Base-by-base conservation (phyloP, 2,329 filamentous ascomycete genomes). In the Colletotrichum scovillei region DNA sequence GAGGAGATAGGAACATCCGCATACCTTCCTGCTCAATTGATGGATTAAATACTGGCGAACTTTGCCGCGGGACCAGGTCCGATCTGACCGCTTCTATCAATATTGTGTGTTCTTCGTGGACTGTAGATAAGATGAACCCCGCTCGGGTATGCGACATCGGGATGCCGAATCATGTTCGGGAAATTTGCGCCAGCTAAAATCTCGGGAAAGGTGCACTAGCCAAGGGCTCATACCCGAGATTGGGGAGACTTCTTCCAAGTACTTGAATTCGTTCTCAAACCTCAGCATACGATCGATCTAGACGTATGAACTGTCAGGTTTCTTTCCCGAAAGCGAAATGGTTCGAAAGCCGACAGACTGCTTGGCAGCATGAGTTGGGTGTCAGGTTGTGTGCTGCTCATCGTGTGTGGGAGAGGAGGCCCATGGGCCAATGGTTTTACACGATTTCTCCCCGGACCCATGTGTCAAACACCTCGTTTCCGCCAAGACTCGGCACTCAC, bases 91-190 rank as follows among this genome's bases (percentile, higher is more conserved):
- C 42, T 49, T 22, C 42, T 49, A 19, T 16, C 5, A 6, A 9
- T 46, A 35, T 4, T 9, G 5, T 28, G 35, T 49, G 28, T 53
- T 16, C 28, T 66, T 66, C 26, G 5, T 30, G 26, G n/a, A 4
- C n/a, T 24, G 19, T 30, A 42, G 57, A 58, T 53, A 58, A 63
- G 66, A 38, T 16, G 8, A 63, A 68, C 67, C 70, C 70, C 70
- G 60, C 70, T 73, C 70, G 65, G 69, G 28, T 63, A 69, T 68
- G 63, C 63, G 63, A 30, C n/a, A 42, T 49, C 69, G 66, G 59
- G 58, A 72, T 60, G 30, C 58, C 60, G 66, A 56, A 26, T 60
- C 63, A 32, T 22, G 19, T 28, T 28, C 53, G 55, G 53, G 11
- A 30, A 14, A n/a, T 60, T 5, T 30, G 38, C 11, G 42, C 42